These are phyloP conservation scores for Rheum nobile DNA, from an alignment of 148 eudicot genomes.

Conservation along the genomic window DNA sequence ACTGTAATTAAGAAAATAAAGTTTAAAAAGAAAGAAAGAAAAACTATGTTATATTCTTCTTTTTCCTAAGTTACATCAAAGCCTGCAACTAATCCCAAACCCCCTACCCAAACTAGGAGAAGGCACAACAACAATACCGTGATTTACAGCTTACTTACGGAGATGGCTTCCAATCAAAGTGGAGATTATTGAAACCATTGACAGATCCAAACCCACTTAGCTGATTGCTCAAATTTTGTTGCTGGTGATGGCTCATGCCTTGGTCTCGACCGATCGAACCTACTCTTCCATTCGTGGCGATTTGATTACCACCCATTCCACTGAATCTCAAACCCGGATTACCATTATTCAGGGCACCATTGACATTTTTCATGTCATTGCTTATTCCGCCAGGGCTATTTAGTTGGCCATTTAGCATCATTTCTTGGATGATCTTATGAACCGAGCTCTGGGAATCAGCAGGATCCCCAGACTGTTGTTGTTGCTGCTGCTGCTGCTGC, in stretches of 20 bases:
- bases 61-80: neutral
- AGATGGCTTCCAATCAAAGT: conserved; percentile 15
- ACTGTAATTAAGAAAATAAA: neutral
- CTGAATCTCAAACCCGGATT: conserved; percentile 40
- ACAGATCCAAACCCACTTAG: conserved; percentile 8
- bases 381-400: conserved; percentile 40
- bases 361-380: conserved; percentile 52
- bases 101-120: neutral
- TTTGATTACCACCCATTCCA: conserved; percentile 54
- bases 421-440: conserved; percentile 74
- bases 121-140: neutral
- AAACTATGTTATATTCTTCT: conserved; percentile 1
- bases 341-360: conserved; percentile 39
- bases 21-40: neutral
- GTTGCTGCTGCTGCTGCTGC: conserved; percentile 4
- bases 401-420: conserved; percentile 57
- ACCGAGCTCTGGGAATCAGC: conserved; percentile 74
- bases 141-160: conserved; percentile 2
- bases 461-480: conserved; percentile 40
- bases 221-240: conserved; percentile 6
- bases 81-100: neutral
- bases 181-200: conserved; percentile 16
- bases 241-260: conserved; percentile 26
- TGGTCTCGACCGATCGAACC: conserved; percentile 44
- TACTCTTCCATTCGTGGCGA: conserved; percentile 64